Base-by-base conservation (phyloP, 495 filamentous ascomycete genomes). In the Aspergillus ellipticus region DNA sequence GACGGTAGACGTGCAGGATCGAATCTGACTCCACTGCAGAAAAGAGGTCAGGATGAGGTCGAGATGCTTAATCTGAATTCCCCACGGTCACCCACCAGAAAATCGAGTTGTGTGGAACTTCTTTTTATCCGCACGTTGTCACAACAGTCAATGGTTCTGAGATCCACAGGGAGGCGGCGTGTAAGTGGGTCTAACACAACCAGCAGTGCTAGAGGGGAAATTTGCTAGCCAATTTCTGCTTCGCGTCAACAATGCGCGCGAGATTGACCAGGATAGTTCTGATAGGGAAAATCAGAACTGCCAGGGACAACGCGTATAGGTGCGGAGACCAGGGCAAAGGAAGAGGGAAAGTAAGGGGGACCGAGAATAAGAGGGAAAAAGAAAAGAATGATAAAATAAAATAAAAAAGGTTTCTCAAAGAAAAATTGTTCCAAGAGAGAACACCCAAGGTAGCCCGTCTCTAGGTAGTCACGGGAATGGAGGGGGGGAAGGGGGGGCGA, bases 51-150 rank as follows among this genome's bases (percentile, higher is more conserved):
- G 59, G 62, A 58, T 60, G 65, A 68, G 51, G 53, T 56, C 29
- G 55, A 63, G 61, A 71, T 70, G 73, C 69, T 71, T 73, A 75
- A 76, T 73, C 70, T 67, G 62, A 73, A 67, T 66, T 76, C 70
- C 67, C 73, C 73, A 77, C 71, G 69, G 68, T 67, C 66, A 71
- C 69, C 71, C 74, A 77, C 73, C 71, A 72, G 62, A 62, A 66
- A 65, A 63, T 64, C 67, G 63, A 64, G 59, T 57, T 68, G 65
- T 69, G 71, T 73, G 70, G 68, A 75, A 72, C 66, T 68, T 67
- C 59, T 70, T 68, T 68, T 71, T 73, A 74, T 73, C 74, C 71
- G 73, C 74, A 75, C 71, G 71, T 74, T 74, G 71, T 74, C 67
- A 60, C 63, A 67, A 72, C 58, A 66, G 66, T 68, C 63, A 65